phyloP scores from a whole-genome alignment of 116 monocot genomes.

The Iris pallida region DNA sequence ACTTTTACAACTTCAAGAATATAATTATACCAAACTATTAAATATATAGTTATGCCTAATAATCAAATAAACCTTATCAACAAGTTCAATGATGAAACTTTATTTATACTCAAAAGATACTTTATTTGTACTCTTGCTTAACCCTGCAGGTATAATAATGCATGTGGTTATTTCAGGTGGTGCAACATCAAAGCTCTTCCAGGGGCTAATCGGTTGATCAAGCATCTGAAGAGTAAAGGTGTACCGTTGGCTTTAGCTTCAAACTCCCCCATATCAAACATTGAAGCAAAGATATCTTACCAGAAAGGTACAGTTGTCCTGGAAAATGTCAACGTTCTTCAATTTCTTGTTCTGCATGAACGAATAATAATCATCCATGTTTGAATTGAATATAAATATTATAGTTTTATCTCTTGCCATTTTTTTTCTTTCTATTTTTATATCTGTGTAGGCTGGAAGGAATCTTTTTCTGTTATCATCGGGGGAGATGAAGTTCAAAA shows the following conservation, averaged over 20 bases:
- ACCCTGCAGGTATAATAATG: neutral
- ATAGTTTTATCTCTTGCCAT: neutral
- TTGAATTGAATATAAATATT: too few species aligned
- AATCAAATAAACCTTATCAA: too few species aligned
- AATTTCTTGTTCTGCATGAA: neutral
- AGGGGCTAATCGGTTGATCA: constrained; percentile 64
- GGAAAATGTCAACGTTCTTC: neutral
- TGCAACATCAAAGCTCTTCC: constrained; percentile 81
- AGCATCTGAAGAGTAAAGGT: constrained; percentile 43
- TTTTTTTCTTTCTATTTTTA: neutral
- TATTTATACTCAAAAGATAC: too few species aligned
- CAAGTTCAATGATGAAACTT: too few species aligned
- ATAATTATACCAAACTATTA: too few species aligned
- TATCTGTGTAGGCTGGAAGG: constrained; percentile 54
- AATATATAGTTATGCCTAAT: too few species aligned
- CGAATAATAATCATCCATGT: neutral
- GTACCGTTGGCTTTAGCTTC: constrained; percentile 76
- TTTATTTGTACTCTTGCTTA: neutral
- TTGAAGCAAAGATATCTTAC: constrained; percentile 63
- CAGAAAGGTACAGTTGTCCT: constrained; percentile 41
- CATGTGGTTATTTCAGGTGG: constrained; percentile 38
- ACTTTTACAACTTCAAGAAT: too few species aligned
- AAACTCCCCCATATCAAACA: constrained; percentile 68
- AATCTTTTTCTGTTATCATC: constrained; percentile 66
- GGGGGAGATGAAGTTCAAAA: constrained; percentile 73